Evolutionary conservation across 169 alveolate genomes (phyloP), one percentile per base, ranked within the genome.

Genomic region (Plasmodium chabaudi): DNA sequence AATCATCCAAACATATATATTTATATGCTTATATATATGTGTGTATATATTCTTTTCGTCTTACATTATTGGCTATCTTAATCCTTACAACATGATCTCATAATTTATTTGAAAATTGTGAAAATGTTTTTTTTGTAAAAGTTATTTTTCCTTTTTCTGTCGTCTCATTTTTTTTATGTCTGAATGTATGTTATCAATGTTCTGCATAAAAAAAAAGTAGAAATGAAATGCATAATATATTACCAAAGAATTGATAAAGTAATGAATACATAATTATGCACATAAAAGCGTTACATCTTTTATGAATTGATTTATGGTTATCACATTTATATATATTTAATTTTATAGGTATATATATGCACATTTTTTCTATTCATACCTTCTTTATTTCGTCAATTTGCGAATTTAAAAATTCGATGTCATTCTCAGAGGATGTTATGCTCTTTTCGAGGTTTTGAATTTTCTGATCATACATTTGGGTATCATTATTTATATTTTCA

Each of bases 131-230:
- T 34, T 34, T 34, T 0, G 42, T 34, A 17, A 9, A 42, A 63
- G 42, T 25, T 49, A 77, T 57, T 77, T 77, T 77, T 77, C 77
- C 51, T 57, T 77, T 47, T 77, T 77, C 15, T 77, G 88, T 12
- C 51, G 63, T 77, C 88, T 77, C 88, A 77, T 63, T 77, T 63
- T 77, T 64, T 64, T 77, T 77, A 77, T 77, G 42, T 77, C 88
- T 46, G 65, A 49, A n/a, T 44, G 51, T 6, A 77, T 69, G 57
- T 63, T 77, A 56, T 77, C 88, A 51, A 63, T 77, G 67, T 77
- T 77, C 88, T 77, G 64, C 53, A 59, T 9, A 13, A 13, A 27
- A 34, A 27, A 34, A 34, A 34, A 34, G 42, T 34, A 34, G 5
- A 34, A 34, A 34, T 34, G 42, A 34, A 34, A 34, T 7, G 7